phyloP scores from a whole-genome alignment of 257 asterid species.

The Penstemon davidsonii region DNA sequence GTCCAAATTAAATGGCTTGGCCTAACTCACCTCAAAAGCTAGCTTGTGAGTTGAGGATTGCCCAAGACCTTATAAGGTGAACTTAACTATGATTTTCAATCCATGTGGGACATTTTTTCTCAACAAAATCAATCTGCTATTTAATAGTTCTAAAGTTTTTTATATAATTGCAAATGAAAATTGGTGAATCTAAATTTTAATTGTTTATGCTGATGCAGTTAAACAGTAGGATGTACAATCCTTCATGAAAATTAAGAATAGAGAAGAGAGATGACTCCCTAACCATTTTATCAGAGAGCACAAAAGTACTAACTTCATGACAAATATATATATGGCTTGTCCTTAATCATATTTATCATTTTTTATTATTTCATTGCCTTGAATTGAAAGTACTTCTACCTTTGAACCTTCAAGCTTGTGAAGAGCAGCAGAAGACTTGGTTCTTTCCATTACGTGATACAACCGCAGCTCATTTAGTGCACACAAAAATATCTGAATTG shows the following conservation, averaged over 20 bases:
- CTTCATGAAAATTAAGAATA: background rate
- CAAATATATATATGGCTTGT: background rate
- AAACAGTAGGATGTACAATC: background rate
- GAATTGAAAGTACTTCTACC: constrained; percentile 40
- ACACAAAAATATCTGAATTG: constrained; percentile 72
- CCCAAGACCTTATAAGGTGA: too few species aligned
- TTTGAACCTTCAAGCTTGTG: constrained; percentile 56
- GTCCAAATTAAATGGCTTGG: too few species aligned
- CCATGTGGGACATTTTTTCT: too few species aligned
- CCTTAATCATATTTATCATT: background rate
- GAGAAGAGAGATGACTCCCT: background rate
- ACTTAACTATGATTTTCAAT: too few species aligned
- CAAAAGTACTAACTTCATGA: background rate
- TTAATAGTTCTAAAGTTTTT: too few species aligned
- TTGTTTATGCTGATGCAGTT: background rate
- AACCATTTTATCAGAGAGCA: background rate
- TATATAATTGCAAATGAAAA: too few species aligned
- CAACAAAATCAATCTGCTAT: background rate
- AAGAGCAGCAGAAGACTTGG: constrained; percentile 51
- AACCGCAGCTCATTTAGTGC: constrained; percentile 90
- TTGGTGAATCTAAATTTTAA: too few species aligned
- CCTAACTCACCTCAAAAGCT: too few species aligned
- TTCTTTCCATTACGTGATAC: constrained; percentile 68
- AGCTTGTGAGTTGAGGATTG: too few species aligned
- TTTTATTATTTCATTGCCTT: background rate